Percentiles rank a stretch among this genome's conserved stretches.
phyloP scores from a whole-genome alignment of 805 yeast genomes.

The Starmerella davenportii region DNA sequence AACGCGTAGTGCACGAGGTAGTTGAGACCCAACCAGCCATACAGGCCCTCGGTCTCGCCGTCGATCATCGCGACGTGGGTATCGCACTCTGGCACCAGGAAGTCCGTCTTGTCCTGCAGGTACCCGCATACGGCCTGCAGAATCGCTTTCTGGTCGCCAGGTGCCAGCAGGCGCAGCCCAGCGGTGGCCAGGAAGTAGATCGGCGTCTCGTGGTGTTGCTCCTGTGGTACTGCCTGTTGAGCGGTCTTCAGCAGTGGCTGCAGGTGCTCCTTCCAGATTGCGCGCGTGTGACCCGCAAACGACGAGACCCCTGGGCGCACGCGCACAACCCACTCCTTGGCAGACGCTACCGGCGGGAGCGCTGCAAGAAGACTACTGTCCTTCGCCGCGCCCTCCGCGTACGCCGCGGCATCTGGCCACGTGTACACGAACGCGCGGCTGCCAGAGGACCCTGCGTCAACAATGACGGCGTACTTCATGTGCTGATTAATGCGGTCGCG shows the following conservation, averaged over 20 bases:
- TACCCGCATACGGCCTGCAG: conserved; percentile 42
- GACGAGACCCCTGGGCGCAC: conserved; percentile 73
- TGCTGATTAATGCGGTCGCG: not conserved
- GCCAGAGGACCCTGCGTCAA: conserved; percentile 94
- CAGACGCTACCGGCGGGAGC: conserved; percentile 55
- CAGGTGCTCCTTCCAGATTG: conserved; percentile 59
- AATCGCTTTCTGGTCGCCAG: conserved; percentile 34
- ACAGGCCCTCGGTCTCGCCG: conserved; percentile 86
- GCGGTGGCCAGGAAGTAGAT: conserved; percentile 89
- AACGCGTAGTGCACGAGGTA: conserved; percentile 46
- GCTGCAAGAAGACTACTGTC: conserved; percentile 24
- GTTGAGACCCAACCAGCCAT: conserved; percentile 89
- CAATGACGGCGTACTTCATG: conserved; percentile 59
- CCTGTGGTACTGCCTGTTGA: conserved; percentile 45
- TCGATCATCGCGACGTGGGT: conserved; percentile 72
- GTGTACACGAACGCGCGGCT: conserved; percentile 69
- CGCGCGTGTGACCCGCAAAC: conserved; percentile 34
- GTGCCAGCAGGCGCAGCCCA: conserved; percentile 72
- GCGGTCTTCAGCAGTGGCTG: conserved; percentile 51
- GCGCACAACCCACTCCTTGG: conserved; percentile 51
- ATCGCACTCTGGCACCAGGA: conserved; percentile 39
- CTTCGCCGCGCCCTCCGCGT: conserved; percentile 20
- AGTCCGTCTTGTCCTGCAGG: conserved; percentile 37
- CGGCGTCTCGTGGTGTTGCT: conserved; percentile 51
- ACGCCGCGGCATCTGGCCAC: conserved; percentile 42